These are phyloP conservation scores for Macrophomina phaseolina DNA, from an alignment of 2,329 filamentous ascomycete species.

Conservation along the genomic window DNA sequence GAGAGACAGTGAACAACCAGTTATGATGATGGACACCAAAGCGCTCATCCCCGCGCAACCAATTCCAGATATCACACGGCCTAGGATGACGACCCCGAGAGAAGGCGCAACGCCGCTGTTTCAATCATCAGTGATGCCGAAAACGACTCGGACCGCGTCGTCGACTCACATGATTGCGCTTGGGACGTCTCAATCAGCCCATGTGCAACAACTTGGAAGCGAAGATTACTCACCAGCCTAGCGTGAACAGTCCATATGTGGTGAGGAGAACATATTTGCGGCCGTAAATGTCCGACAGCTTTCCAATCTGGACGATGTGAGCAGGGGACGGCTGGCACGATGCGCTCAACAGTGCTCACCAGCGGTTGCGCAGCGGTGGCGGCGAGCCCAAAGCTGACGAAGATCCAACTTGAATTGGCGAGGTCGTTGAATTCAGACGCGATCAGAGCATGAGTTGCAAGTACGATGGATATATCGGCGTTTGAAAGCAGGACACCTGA, in stretches of 20 bases:
- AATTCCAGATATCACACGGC: conserved; percentile 49
- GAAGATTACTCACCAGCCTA: conserved; percentile 43
- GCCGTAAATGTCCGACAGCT: conserved; percentile 53
- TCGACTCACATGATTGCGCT: neutral
- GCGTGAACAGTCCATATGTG: conserved; percentile 50
- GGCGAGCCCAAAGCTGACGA: conserved; percentile 52
- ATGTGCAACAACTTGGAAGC: neutral
- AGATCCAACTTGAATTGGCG: conserved; percentile 50
- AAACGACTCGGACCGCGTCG: accelerated
- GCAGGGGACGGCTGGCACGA: too few relatives aligned
- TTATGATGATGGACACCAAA: conserved; percentile 29
- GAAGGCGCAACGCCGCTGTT: conserved; percentile 44
- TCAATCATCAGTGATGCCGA: conserved; percentile 24
- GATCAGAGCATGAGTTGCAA: conserved; percentile 68
- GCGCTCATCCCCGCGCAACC: conserved; percentile 52
- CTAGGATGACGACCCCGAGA: conserved; percentile 49
- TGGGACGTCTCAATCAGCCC: too few relatives aligned
- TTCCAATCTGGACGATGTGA: conserved; percentile 44
- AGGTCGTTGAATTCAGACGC: conserved; percentile 53
- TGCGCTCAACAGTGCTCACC: conserved; percentile 26
- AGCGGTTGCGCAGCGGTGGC: conserved; percentile 49
- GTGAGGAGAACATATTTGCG: conserved; percentile 48
- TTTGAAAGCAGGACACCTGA: conserved; percentile 69
- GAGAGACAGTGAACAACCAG: neutral
- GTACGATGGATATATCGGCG: conserved; percentile 67